Conservation (phyloP, 805 yeast species). For the Ogataea allantospora region DNA sequence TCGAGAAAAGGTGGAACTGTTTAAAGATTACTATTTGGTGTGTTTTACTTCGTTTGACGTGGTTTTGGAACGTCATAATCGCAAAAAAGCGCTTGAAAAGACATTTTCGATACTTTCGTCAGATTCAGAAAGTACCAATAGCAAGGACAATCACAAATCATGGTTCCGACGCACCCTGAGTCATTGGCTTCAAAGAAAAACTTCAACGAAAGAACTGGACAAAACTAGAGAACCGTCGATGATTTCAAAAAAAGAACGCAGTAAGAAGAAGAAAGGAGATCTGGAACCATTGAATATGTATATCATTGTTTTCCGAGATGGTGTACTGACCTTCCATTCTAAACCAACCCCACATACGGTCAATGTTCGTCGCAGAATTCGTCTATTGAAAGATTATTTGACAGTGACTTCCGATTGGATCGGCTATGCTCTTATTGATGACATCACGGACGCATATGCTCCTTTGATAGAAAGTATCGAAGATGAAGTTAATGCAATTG, state of each 20-base stretch:
- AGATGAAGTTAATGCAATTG: conserved; percentile 91
- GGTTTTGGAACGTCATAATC: conserved; percentile 62
- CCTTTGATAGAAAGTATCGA: conserved; percentile 95
- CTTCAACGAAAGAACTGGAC: conserved; percentile 1
- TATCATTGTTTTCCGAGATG: conserved; percentile 85
- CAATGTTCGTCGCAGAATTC: conserved; percentile 89
- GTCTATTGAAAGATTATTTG: conserved; percentile 81
- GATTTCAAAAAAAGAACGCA: conserved; percentile 20
- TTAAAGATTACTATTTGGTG: conserved; percentile 85
- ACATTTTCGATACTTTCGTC: conserved; percentile 15
- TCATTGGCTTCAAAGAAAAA: conserved; percentile 4
- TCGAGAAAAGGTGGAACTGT: conserved; percentile 91
- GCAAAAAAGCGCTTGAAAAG: conserved; percentile 28
- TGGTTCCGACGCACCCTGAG: conserved; percentile 17
- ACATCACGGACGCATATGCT: conserved; percentile 95
- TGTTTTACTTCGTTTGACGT: conserved; percentile 86
- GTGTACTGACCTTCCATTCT: conserved; percentile 90
- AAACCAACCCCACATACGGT: conserved; percentile 95
- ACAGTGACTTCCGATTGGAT: conserved; percentile 96
- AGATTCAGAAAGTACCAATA: conserved; percentile 19
- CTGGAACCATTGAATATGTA: conserved; percentile 90
- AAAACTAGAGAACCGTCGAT: conserved; percentile 17
- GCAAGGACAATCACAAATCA: conserved; percentile 17
- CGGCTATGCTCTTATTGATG: conserved; percentile 94
- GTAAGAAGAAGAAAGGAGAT: conserved; percentile 44